Evolutionary conservation across 805 yeast species (phyloP).

Genomic region (Candida silvicultrix): DNA sequence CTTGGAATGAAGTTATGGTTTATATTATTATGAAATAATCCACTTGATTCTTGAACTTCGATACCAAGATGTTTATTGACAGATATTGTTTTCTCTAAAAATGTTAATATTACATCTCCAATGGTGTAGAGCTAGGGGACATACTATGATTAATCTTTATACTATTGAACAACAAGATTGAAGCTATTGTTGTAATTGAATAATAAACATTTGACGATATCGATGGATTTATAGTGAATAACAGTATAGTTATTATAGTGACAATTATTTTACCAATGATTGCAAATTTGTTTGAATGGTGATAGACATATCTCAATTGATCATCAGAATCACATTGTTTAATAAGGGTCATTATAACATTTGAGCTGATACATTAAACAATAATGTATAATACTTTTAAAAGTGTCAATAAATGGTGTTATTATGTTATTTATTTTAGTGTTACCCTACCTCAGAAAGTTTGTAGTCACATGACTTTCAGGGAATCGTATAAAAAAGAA

Average conservation of each 20-base stretch:
- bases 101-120: not conserved
- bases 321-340: not conserved
- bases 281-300: not conserved
- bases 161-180: not conserved
- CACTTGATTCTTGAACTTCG: conserved; percentile 31
- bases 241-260: not conserved
- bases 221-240: not conserved
- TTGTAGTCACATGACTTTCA: not conserved
- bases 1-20: conserved; percentile 45
- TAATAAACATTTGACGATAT: not conserved
- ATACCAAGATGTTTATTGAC: conserved; percentile 41
- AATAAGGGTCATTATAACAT: not conserved
- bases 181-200: not conserved
- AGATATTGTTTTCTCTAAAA: conserved; percentile 29
- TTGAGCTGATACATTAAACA: no score
- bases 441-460: not conserved
- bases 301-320: not conserved
- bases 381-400: no score
- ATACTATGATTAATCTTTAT: conserved; percentile 1
- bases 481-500: no score
- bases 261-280: not conserved
- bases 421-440: no score
- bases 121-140: not conserved
- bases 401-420: no score
- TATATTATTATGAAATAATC: conserved; percentile 19